These are phyloP conservation scores for Rickenella mellea DNA, from an alignment of 768 basidiomycete genomes.

Conservation along the genomic window DNA sequence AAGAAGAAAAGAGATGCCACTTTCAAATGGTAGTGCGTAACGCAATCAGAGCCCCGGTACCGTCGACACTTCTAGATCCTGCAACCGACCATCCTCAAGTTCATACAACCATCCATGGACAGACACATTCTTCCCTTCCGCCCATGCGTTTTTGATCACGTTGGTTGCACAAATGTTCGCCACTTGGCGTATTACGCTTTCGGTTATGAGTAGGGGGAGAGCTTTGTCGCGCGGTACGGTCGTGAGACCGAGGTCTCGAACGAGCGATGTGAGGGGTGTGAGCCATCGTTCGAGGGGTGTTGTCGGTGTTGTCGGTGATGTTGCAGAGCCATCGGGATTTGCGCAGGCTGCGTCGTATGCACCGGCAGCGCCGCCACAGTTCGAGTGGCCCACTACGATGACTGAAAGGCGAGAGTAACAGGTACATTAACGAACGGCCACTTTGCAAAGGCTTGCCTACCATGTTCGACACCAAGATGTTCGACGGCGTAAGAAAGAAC, in stretches of 20 bases:
- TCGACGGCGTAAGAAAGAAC: constrained; percentile 69
- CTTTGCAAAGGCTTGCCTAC: constrained; percentile 28
- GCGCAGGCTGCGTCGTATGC: constrained; percentile 13
- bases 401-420: constrained; percentile 32
- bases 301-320: neutral
- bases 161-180: constrained; percentile 31
- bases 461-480: constrained; percentile 64
- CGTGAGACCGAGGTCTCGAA: constrained; percentile 35
- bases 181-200: constrained; percentile 35
- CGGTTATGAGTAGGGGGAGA: constrained; percentile 27
- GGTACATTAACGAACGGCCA: neutral
- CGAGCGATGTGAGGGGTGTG: constrained; percentile 50
- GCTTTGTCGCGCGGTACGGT: constrained; percentile 24
- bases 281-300: constrained; percentile 64
- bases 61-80: constrained; percentile 41
- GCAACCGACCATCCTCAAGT: constrained; percentile 44
- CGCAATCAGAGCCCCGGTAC: constrained; percentile 41
- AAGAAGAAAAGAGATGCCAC: too few relatives aligned
- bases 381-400: constrained; percentile 72
- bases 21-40: constrained; percentile 49
- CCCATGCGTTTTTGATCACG: constrained; percentile 38
- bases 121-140: constrained; percentile 26
- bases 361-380: constrained; percentile 70
- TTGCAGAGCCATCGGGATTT: neutral
- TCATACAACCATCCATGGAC: constrained; percentile 74